These are phyloP conservation scores for Rubia tinctorum DNA, from an alignment of 305 asterid genomes.

Conservation along the genomic window DNA sequence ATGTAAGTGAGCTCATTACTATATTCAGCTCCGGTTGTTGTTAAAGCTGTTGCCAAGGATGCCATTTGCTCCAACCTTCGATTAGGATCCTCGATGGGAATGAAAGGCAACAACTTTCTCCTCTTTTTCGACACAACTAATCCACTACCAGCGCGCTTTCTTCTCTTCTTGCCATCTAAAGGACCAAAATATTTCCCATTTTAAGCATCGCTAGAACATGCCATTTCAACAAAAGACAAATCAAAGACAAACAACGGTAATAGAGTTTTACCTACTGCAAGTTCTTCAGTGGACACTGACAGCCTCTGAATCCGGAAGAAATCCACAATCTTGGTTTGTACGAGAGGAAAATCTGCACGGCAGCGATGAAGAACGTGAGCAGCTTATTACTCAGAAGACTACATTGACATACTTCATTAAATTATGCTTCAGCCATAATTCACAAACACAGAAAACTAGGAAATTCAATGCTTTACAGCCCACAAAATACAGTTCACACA, in stretches of 20 bases:
- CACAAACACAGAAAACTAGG: background rate
- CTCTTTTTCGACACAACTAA: constrained; percentile 59
- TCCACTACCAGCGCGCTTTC: constrained; percentile 39
- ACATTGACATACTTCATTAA: constrained; percentile 7
- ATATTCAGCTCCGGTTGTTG: constrained; percentile 61
- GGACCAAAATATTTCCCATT: background rate
- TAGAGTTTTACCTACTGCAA: constrained; percentile 38
- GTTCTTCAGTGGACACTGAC: constrained; percentile 34
- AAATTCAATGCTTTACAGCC: background rate
- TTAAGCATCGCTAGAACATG: background rate
- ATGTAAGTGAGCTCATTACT: constrained; percentile 70
- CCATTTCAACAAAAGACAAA: background rate
- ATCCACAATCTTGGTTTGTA: constrained; percentile 79
- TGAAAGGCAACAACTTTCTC: constrained; percentile 65
- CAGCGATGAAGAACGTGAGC: background rate
- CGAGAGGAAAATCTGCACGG: constrained; percentile 58
- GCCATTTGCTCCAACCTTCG: constrained; percentile 84
- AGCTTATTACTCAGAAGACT: background rate
- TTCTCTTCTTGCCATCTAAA: constrained; percentile 56
- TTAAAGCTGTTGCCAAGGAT: constrained; percentile 78
- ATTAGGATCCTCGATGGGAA: constrained; percentile 57
- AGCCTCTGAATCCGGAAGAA: constrained; percentile 70
- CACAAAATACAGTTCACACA: background rate
- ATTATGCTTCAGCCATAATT: background rate
- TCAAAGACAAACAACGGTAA: background rate